Evolutionary conservation across 2,329 filamentous ascomycete genomes (phyloP), one percentile per base, ranked within the genome.

Genomic region (Aspergillus cejpii): DNA sequence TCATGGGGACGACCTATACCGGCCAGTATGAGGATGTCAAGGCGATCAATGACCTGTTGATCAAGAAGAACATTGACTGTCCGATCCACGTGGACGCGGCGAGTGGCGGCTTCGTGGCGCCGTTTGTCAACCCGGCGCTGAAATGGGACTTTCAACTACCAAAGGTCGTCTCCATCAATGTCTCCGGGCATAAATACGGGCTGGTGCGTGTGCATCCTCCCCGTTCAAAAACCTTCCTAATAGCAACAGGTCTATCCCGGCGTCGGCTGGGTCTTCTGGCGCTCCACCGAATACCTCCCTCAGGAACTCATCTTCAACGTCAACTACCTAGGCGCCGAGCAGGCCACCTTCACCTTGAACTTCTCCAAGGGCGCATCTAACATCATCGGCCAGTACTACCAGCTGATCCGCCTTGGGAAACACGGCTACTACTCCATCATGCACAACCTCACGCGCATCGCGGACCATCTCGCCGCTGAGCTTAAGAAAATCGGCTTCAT

Each of bases 381-480:
- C 49, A 72, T 87, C 45, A 80, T 86, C 48, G 81, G 75, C 0
- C 84, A 87, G 58, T 87, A 87, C 64, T 87, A 80, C 66, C 85
- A 87, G 54, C 69, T 87, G 10, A 80, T 87, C 48, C 82, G 85
- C 51, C 74, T 87, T 0, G 84, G 84, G 2, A 82, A 80, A 62
- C 68, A 70, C 2, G 84, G 83, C 7, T 87, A 83, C 64, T 74
- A 73, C 8, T 67, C 70, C 27, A 74, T 83, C 48, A 84, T 71
- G 67, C 76, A 79, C 57, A 96, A 96, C 71, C 75, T 96, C 44
- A 94, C 87, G 15, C 80, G 84, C 41, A 94, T 84, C 0, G 83
- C 90, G 15, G 87, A 95, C 68, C 92, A 94, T 65, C 80, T 96
- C 2, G 78, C 84, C 33, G 75, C 77, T 1, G 78, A 81, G 8